Percentiles rank a stretch among this genome's conserved stretches.
Conservation (phyloP, 2,329 filamentous ascomycete species). For the Cladosporium cucumerinum region DNA sequence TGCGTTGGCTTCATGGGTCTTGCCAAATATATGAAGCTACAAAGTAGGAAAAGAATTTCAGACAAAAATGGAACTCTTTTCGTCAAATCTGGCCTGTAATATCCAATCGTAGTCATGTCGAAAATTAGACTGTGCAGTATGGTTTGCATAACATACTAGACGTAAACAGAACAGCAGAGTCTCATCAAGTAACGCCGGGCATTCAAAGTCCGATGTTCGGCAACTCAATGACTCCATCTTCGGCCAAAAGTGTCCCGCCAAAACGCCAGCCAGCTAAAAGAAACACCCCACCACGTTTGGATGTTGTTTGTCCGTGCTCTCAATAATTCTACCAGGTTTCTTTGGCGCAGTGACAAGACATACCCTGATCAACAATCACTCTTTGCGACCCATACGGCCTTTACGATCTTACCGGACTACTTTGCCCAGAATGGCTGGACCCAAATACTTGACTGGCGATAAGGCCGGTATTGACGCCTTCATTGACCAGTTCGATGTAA, state of each 20-base stretch:
- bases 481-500: slow-evolving; percentile 80
- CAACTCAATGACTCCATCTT: slow-evolving; percentile 7
- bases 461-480: slow-evolving; percentile 74
- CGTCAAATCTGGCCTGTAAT: too few relatives aligned
- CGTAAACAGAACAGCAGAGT: neutral
- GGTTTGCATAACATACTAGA: neutral
- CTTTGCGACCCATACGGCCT: neutral
- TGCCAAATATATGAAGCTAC: neutral
- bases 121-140: neutral
- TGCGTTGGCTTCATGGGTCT: neutral
- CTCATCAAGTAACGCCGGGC: neutral
- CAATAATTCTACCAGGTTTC: neutral
- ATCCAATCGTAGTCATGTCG: neutral
- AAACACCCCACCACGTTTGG: neutral
- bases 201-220: slow-evolving; percentile 2
- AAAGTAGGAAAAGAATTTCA: neutral
- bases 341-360: neutral
- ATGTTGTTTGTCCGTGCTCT: slow-evolving; percentile 7
- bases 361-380: neutral
- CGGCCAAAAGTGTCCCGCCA: slow-evolving; percentile 5
- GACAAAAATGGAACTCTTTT: neutral
- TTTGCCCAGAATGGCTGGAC: neutral
- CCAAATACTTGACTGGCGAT: slow-evolving; percentile 72
- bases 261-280: neutral
- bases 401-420: neutral